A percentile compares a stretch with the other conserved stretches of the same genome.
These are phyloP conservation scores for Phallus indusiatus DNA, from an alignment of 768 basidiomycete species.

Conservation along the genomic window DNA sequence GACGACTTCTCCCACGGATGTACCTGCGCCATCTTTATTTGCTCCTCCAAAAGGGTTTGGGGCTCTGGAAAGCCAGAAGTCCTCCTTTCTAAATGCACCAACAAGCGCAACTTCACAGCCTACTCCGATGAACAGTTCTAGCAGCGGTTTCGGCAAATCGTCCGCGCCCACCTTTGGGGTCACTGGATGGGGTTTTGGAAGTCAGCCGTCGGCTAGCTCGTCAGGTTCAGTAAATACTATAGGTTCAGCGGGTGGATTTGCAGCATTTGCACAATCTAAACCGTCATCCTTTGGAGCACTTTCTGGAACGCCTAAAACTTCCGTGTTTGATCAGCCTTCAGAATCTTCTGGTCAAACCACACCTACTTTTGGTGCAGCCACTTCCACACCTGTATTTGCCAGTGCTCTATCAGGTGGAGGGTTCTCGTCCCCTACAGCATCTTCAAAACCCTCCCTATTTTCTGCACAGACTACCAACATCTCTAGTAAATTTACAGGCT, in stretches of 20 bases:
- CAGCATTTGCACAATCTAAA: slow-evolving; percentile 18
- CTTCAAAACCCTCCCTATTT: background rate
- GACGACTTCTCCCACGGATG: background rate
- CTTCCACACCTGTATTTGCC: background rate
- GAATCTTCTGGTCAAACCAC: slow-evolving; percentile 19
- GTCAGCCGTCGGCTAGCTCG: slow-evolving; percentile 3
- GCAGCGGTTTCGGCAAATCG: slow-evolving; percentile 23
- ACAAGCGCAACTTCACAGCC: background rate
- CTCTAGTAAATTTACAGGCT: too few species aligned
- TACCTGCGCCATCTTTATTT: background rate
- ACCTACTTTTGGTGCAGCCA: background rate
- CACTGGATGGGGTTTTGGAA: slow-evolving; percentile 6
- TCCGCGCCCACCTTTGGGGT: slow-evolving; percentile 11
- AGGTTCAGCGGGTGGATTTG: slow-evolving; percentile 17
- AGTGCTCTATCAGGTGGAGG: background rate
- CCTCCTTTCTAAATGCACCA: background rate
- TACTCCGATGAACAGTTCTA: slow-evolving; percentile 17
- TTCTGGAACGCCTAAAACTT: background rate
- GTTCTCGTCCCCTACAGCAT: background rate
- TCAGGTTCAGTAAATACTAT: slow-evolving; percentile 14
- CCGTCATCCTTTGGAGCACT: slow-evolving; percentile 2
- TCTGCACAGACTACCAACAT: background rate
- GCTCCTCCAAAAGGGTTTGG: slow-evolving; percentile 4
- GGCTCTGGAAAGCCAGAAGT: background rate
- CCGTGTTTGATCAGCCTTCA: slow-evolving; percentile 10